Evolutionary conservation across 495 filamentous ascomycete species (phyloP).

Genomic region (Collariella sp.): DNA sequence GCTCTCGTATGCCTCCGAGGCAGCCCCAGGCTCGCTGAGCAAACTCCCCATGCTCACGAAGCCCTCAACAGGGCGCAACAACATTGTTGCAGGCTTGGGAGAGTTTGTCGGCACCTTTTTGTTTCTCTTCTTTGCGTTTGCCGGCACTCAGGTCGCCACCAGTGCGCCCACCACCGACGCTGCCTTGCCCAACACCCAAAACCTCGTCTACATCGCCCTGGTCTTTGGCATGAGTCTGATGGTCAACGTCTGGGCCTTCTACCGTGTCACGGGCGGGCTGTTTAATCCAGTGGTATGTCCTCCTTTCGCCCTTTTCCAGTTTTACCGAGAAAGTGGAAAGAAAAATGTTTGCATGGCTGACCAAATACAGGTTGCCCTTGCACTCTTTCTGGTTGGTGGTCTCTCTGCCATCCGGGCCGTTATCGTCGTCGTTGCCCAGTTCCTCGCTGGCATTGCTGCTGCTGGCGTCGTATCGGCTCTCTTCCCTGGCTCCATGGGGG

Average conservation of each 20-base stretch:
- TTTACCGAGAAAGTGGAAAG: conserved; percentile 41
- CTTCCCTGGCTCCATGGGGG: conserved; percentile 54
- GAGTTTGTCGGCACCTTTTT: conserved; percentile 76
- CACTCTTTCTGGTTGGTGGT: conserved; percentile 49
- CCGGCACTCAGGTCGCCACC: conserved; percentile 66
- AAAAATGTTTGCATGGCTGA: conserved; percentile 38
- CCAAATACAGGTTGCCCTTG: conserved; percentile 39
- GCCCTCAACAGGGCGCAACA: conserved; percentile 22
- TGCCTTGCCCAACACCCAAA: conserved; percentile 28
- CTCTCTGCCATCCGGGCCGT: conserved; percentile 40
- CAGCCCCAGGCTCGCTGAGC: neutral
- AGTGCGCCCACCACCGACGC: conserved; percentile 19
- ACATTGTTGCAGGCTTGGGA: conserved; percentile 54
- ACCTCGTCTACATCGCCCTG: conserved; percentile 61
- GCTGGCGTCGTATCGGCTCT: conserved; percentile 49
- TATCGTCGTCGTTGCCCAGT: conserved; percentile 47
- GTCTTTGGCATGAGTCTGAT: conserved; percentile 67
- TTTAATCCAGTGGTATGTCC: conserved; percentile 63
- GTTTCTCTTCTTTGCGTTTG: conserved; percentile 77
- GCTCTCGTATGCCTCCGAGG: neutral
- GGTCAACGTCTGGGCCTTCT: conserved; percentile 83
- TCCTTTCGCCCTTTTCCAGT: conserved; percentile 23
- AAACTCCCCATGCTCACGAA: conserved; percentile 20
- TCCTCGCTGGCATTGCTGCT: conserved; percentile 52
- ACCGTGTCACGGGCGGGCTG: conserved; percentile 66